These are phyloP conservation scores for Aspergillus unguis DNA, from an alignment of 2,329 filamentous ascomycete species.

Conservation along the genomic window DNA sequence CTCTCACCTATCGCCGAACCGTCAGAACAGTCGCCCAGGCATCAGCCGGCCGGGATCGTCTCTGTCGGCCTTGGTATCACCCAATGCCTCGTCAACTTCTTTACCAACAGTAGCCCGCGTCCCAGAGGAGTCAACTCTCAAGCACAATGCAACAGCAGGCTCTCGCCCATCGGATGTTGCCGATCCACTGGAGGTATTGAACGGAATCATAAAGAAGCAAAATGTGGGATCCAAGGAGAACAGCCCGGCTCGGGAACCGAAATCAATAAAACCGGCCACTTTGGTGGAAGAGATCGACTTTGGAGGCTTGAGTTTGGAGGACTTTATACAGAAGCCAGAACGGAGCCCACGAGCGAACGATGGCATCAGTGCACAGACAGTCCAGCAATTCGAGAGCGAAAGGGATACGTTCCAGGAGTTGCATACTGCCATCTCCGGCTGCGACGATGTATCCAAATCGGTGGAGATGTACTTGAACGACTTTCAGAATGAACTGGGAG, in stretches of 20 bases:
- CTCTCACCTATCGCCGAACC: constrained; percentile 65
- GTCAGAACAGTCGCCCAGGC: constrained; percentile 65
- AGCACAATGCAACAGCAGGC: constrained; percentile 51
- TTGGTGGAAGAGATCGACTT: constrained; percentile 73
- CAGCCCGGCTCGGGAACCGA: constrained; percentile 3
- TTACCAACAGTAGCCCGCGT: constrained; percentile 63
- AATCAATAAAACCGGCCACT: constrained; percentile 34
- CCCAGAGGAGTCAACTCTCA: constrained; percentile 64
- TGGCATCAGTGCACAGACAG: constrained; percentile 54
- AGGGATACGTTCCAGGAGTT: constrained; percentile 84
- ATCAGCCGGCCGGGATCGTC: constrained; percentile 71
- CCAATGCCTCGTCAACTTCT: constrained; percentile 74
- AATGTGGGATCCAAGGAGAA: constrained; percentile 16
- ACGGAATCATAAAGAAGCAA: constrained; percentile 53
- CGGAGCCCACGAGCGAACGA: constrained; percentile 25
- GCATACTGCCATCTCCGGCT: constrained; percentile 81
- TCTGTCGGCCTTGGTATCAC: constrained; percentile 66
- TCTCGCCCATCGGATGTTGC: constrained; percentile 54
- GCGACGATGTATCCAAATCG: constrained; percentile 87
- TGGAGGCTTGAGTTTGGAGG: constrained; percentile 69
- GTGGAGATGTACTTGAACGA: constrained; percentile 89
- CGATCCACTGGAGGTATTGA: constrained; percentile 70
- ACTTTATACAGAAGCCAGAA: constrained; percentile 54
- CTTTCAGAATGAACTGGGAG: constrained; percentile 89
- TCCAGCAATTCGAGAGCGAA: constrained; percentile 76